Conservation (phyloP, 2,329 filamentous ascomycete genomes). For the Penicillium sp. region DNA sequence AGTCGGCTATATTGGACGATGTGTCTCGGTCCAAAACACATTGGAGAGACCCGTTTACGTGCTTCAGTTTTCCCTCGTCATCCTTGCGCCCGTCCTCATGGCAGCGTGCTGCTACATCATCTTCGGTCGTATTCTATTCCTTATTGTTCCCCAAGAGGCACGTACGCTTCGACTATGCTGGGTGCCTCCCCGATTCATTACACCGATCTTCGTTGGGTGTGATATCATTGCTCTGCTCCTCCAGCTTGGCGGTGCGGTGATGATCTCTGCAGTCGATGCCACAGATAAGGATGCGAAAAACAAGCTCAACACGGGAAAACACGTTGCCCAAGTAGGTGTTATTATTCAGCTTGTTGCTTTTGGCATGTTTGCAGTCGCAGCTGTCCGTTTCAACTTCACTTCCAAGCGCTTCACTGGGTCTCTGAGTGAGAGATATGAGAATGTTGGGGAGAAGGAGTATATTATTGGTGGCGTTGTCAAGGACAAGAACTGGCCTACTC, state of each 20-base stretch:
- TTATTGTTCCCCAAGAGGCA: slow-evolving; percentile 36
- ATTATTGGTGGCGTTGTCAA: slow-evolving; percentile 24
- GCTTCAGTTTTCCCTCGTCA: slow-evolving; percentile 40
- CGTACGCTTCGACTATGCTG: slow-evolving; percentile 40
- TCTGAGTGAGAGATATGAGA: slow-evolving; percentile 30
- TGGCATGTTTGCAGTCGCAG: slow-evolving; percentile 49
- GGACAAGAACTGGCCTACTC: slow-evolving; percentile 33
- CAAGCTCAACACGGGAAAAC: slow-evolving; percentile 39
- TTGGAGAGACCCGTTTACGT: slow-evolving; percentile 31
- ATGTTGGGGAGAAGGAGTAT: slow-evolving; percentile 15
- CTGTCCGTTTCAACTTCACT: slow-evolving; percentile 50
- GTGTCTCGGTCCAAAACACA: slow-evolving; percentile 30
- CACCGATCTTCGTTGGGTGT: slow-evolving; percentile 45
- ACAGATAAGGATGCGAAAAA: slow-evolving; percentile 20
- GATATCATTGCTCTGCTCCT: slow-evolving; percentile 43
- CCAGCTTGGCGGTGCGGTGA: slow-evolving; percentile 41
- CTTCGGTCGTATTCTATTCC: slow-evolving; percentile 43
- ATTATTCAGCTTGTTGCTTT: slow-evolving; percentile 47
- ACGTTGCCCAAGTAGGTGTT: slow-evolving; percentile 44
- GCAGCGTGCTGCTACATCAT: slow-evolving; percentile 43
- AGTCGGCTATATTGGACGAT: slow-evolving; percentile 39
- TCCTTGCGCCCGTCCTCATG: slow-evolving; percentile 44
- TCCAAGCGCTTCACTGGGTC: slow-evolving; percentile 39
- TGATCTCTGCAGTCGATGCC: slow-evolving; percentile 40
- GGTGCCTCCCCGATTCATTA: slow-evolving; percentile 37